Evolutionary conservation across 805 yeast genomes (phyloP).

Genomic region (Ascoidea asiatica): DNA sequence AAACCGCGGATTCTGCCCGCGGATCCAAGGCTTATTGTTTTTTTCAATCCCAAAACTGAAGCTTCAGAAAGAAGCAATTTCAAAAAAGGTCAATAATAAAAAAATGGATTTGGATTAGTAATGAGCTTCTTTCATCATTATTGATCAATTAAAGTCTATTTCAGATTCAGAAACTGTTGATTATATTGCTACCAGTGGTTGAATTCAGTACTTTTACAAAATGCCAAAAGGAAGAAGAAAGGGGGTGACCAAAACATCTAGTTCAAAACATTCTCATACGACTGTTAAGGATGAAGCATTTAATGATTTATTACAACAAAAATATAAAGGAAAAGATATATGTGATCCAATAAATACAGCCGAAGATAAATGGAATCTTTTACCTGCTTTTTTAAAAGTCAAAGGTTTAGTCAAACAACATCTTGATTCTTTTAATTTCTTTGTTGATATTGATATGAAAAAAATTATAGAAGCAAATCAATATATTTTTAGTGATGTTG

Average conservation of each 20-base stretch:
- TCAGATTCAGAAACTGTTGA: neutral
- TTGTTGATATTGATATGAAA: conserved; percentile 85
- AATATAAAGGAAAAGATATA: conserved; percentile 73
- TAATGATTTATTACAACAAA: conserved; percentile 64
- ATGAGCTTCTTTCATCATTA: too few relatives aligned
- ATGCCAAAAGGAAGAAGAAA: neutral
- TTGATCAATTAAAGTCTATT: neutral
- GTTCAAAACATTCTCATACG: conserved; percentile 8
- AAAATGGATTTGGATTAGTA: too few relatives aligned
- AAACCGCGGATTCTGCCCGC: too few relatives aligned
- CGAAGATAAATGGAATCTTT: conserved; percentile 90
- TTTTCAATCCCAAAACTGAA: too few relatives aligned
- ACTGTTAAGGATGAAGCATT: conserved; percentile 41
- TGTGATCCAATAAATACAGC: conserved; percentile 86
- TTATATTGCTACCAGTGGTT: neutral
- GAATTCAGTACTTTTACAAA: too few relatives aligned
- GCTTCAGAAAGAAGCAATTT: too few relatives aligned
- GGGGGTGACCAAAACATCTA: neutral
- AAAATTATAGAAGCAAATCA: conserved; percentile 90
- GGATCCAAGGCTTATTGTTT: too few relatives aligned
- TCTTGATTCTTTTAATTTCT: conserved; percentile 94
- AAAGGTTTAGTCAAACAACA: conserved; percentile 97
- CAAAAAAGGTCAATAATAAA: too few relatives aligned
- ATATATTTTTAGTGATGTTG: conserved; percentile 81
- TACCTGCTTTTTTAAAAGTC: conserved; percentile 92